Percentiles rank a stretch among this genome's conserved stretches.
These are phyloP conservation scores for Citrus reticulata DNA, from an alignment of 345 rosid genomes.

Conservation along the genomic window DNA sequence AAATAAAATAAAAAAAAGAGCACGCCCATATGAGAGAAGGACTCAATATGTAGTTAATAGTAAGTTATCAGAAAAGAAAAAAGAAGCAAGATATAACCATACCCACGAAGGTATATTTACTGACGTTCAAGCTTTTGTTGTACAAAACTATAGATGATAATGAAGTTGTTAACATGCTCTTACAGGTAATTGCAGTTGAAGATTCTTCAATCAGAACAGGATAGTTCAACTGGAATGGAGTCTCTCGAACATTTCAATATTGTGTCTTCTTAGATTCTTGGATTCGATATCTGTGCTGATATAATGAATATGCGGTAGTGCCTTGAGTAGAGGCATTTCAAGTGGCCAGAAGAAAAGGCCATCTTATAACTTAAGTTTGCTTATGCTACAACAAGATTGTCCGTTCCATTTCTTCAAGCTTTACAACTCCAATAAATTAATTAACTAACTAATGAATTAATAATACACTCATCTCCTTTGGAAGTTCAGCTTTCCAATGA, in stretches of 20 bases:
- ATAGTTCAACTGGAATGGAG: not conserved
- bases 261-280: constrained; percentile 32
- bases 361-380: too few relatives aligned
- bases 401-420: too few relatives aligned
- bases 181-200: constrained; percentile 35
- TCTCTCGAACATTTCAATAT: not conserved
- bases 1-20: too few relatives aligned
- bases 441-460: too few relatives aligned
- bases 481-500: constrained; percentile 28
- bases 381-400: too few relatives aligned
- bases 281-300: constrained; percentile 44
- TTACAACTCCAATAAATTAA: too few relatives aligned
- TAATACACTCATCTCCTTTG: constrained; percentile 18
- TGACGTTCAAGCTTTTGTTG: not conserved
- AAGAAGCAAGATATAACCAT: constrained; percentile 43
- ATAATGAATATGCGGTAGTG: constrained; percentile 29
- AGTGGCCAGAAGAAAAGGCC: constrained; percentile 43
- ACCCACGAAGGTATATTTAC: constrained; percentile 49
- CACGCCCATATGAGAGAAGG: fast-evolving
- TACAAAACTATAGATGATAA: not conserved
- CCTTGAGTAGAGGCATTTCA: constrained; percentile 36
- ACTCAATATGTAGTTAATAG: constrained; percentile 17
- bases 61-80: constrained; percentile 53
- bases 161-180: not conserved
- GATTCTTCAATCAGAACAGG: constrained; percentile 28